Base-by-base conservation (phyloP, 2,329 filamentous ascomycete genomes). In the Verticillium nubilum region DNA sequence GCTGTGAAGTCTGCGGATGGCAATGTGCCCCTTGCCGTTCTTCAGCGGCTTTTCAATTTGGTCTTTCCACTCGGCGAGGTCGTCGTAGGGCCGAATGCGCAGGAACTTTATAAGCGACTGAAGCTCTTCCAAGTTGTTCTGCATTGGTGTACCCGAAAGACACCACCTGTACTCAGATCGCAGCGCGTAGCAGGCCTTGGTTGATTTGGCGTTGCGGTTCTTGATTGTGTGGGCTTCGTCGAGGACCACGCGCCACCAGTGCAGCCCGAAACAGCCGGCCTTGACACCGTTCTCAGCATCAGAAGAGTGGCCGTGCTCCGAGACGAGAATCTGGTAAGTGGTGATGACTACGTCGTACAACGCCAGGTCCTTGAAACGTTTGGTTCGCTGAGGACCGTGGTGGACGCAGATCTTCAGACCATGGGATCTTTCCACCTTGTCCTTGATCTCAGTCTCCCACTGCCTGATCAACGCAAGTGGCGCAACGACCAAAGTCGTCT, bases 201-300 rank as follows among this genome's bases (percentile, higher is more conserved):
- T 97, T 47, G 91, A 88, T 75, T 99, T 99, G 25, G 95, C 92
- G 66, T 96, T 97, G 63, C 94, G 88, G 70, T 99, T 99, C 78
- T 99, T 99, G 82, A 99, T 97, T 1, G 91, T 96, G 73, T 99
- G 95, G 1, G 95, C 95, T 77, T 99, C 95, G 64, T 99, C 95
- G 2, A 99, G 82, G 64, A 99, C 94, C 62, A 97, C 85, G 57
- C 95, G 89, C 77, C 95, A 98, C 95, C 95, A 99, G 68, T 94
- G 87, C 5, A 97, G 79, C 12, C 91, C 92, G 69, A 97, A 97
- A 68, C 93, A 94, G 12, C 93, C 94, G 57, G 87, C 85, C 68
- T 93, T 89, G 42, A 86, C 73, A 10, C 84, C 83, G 57, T 86
- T 80, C 7, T 80, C 79, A 3, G 78, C 80, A 54, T 84, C 84